Percentiles rank a stretch among this genome's conserved stretches.
phyloP scores from a whole-genome alignment of 371 early-diverging fungal genomes.

The Apophysomyces elegans region DNA sequence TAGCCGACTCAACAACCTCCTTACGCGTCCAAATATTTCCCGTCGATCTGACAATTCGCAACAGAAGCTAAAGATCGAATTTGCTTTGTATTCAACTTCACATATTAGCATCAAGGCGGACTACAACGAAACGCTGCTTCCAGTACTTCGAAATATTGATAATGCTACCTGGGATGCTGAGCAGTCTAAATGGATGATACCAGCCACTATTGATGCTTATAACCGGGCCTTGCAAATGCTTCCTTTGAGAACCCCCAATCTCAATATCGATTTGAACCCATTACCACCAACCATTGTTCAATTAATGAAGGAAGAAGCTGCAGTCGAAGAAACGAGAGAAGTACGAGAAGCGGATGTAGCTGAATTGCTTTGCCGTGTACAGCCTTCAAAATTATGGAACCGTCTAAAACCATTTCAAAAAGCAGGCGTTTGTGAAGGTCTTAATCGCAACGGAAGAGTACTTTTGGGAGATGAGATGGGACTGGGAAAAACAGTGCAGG shows the following conservation, averaged over 20 bases:
- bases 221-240: conserved; percentile 20
- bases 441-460: conserved; percentile 52
- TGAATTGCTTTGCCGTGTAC: conserved; percentile 21
- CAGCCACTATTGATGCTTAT: conserved; percentile 28
- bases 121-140: conserved; percentile 26
- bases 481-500: conserved; percentile 94
- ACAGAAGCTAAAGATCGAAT: conserved; percentile 19
- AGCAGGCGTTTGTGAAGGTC: conserved; percentile 53
- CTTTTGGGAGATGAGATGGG: conserved; percentile 98
- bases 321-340: background rate
- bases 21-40: background rate
- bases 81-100: conserved; percentile 22
- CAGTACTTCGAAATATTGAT: conserved; percentile 25
- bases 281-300: conserved; percentile 12
- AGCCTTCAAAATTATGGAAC: conserved; percentile 20
- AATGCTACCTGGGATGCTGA: conserved; percentile 20
- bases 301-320: conserved; percentile 3
- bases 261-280: conserved; percentile 25
- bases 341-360: conserved; percentile 12
- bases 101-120: conserved; percentile 25
- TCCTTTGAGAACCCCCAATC: conserved; percentile 24
- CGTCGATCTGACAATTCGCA: background rate
- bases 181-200: conserved; percentile 24
- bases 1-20: background rate
- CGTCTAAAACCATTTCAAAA: conserved; percentile 52